Base-by-base conservation (phyloP, 2,329 filamentous ascomycete genomes). In the Aspergillus brunneoviolaceus region DNA sequence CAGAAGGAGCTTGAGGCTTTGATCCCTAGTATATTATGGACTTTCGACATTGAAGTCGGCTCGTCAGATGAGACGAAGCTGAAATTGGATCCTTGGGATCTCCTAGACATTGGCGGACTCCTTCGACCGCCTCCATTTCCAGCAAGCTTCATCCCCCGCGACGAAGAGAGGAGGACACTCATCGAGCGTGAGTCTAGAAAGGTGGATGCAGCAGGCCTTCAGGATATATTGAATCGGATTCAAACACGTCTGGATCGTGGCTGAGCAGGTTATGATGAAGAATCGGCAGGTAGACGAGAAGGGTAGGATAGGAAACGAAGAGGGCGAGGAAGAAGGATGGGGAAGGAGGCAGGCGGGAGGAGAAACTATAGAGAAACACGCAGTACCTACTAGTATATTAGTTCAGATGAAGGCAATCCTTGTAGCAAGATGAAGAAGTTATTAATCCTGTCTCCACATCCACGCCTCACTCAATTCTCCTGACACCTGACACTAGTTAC, bases 1-100 rank as follows among this genome's bases (percentile, higher is more conserved):
- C 62, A 57, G 0, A 71, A 70, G 29, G 69, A 67, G 71, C 54
- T 80, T 72, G 65, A 84, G 66, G 84, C 86, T 63, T 84, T 84
- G 16, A 82, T 86, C 60, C 81, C 82, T 1, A 74, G 83, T 33
- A 83, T 86, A 79, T 81, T 86, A 63, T 76, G 83, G 53, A 64
- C 57, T 6, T 55, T 27, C 9, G 16, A 45, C 10, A 45, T 45
- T 5, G 39, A 45, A 6, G 6, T 16, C 14, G n/a, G n/a, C 39
- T 45, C 14, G 1, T 6, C 6, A 6, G 16, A 45, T 45, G 39
- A n/a, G 5, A 19, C 9, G 12, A 7, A 45, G 39, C 12, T 27
- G 16, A 42, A 4, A 2, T 48, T 27, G n/a, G 5, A 45, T 45
- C n/a, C 39, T 45, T 45, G 39, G 39, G 5, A 45, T 45, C 39